Evolutionary conservation across 163 green algal genomes (phyloP).

Genomic region (Coccomyxa subellipsoidea): DNA sequence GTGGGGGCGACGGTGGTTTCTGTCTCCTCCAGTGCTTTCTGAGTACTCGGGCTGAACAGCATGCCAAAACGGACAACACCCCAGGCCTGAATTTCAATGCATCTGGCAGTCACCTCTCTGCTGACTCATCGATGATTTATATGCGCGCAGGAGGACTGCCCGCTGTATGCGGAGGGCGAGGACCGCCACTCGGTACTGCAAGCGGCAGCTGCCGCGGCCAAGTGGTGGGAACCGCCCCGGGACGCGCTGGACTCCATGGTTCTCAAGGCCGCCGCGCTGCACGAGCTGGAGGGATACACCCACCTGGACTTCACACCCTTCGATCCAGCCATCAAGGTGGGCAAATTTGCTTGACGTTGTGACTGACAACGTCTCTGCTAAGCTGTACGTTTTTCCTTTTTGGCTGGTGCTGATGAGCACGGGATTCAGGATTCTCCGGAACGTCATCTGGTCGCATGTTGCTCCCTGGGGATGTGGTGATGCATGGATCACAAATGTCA

Average conservation of each 20-base stretch:
- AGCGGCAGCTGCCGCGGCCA: conserved; percentile 70
- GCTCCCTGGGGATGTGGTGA: too few relatives aligned
- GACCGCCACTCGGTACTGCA: conserved; percentile 51
- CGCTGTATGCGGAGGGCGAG: conserved; percentile 53
- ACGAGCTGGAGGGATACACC: conserved; percentile 46
- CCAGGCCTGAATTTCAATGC: not conserved
- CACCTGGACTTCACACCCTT: conserved; percentile 81
- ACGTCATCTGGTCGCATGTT: too few relatives aligned
- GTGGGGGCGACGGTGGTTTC: too few relatives aligned
- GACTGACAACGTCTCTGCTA: not conserved
- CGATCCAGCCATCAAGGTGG: conserved; percentile 75
- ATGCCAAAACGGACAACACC: too few relatives aligned
- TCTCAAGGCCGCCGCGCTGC: conserved; percentile 56
- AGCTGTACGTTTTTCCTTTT: too few relatives aligned
- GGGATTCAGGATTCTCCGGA: too few relatives aligned
- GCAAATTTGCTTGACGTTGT: not conserved
- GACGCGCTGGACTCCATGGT: conserved; percentile 86
- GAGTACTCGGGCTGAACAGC: too few relatives aligned
- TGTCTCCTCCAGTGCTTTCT: too few relatives aligned
- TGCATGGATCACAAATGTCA: too few relatives aligned
- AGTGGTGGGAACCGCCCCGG: conserved; percentile 85
- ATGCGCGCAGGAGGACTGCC: conserved; percentile 60
- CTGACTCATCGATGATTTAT: not conserved
- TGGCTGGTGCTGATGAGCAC: too few relatives aligned
- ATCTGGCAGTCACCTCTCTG: too few relatives aligned